phyloP scores from a whole-genome alignment of 1,139 yeast species.

The Blastobotrys malaysiensis region DNA sequence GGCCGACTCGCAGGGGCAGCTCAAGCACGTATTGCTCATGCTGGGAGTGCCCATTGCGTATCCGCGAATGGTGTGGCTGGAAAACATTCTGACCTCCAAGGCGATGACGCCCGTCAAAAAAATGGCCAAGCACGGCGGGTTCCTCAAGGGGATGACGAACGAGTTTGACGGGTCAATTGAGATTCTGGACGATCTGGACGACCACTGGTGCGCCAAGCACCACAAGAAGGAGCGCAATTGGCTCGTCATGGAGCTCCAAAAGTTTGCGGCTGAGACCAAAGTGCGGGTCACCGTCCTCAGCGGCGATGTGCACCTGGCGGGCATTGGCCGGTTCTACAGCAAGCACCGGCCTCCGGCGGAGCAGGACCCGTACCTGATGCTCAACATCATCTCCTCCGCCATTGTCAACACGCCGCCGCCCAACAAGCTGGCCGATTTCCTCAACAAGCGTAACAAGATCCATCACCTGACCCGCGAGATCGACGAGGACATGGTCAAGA shows the following conservation, averaged over 20 bases:
- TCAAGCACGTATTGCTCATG: slow-evolving; percentile 74
- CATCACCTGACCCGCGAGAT: slow-evolving; percentile 58
- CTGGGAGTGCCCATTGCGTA: slow-evolving; percentile 93
- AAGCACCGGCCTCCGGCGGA: slow-evolving; percentile 50
- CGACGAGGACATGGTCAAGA: slow-evolving; percentile 74
- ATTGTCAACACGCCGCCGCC: slow-evolving; percentile 94
- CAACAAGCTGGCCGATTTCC: slow-evolving; percentile 66
- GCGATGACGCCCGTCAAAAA: slow-evolving; percentile 59
- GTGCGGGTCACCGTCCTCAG: slow-evolving; percentile 77
- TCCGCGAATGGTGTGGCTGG: slow-evolving; percentile 89
- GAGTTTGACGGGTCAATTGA: slow-evolving; percentile 91
- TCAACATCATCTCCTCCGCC: slow-evolving; percentile 84
- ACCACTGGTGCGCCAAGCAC: slow-evolving; percentile 90
- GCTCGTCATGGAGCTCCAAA: slow-evolving; percentile 51
- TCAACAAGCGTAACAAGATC: slow-evolving; percentile 58
- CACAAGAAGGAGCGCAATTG: slow-evolving; percentile 75
- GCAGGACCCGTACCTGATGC: slow-evolving; percentile 67
- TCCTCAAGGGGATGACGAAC: slow-evolving; percentile 64
- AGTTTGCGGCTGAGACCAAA: slow-evolving; percentile 56
- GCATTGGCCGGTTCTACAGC: slow-evolving; percentile 71
- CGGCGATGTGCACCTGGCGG: slow-evolving; percentile 91
- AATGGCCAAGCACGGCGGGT: slow-evolving; percentile 62
- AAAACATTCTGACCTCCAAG: slow-evolving; percentile 53
- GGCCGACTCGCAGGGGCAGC: slow-evolving; percentile 42
- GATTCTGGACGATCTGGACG: slow-evolving; percentile 85